phyloP scores from a whole-genome alignment of 73 alveolate genomes.

The Tetrahymena thermophila region DNA sequence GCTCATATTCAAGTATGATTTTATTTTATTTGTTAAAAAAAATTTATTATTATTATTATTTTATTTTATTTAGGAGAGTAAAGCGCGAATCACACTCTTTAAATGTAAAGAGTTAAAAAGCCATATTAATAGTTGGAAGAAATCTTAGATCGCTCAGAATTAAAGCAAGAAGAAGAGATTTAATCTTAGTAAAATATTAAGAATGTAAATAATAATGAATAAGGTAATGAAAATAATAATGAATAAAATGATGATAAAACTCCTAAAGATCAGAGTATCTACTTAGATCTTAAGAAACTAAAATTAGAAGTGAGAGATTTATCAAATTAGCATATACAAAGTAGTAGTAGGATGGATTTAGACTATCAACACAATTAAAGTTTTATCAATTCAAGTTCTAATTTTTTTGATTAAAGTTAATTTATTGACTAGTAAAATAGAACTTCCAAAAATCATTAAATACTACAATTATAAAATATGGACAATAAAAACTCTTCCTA shows the following conservation, averaged over 20 bases:
- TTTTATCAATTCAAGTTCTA: background rate
- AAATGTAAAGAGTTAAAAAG: background rate
- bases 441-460: background rate
- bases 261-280: background rate
- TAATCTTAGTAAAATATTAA: too few species aligned
- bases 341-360: background rate
- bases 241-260: background rate
- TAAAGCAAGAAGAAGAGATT: background rate
- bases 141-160: background rate
- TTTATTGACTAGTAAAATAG: background rate
- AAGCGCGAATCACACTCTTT: background rate
- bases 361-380: background rate
- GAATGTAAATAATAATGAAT: background rate
- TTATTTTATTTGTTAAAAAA: too few species aligned
- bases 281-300: background rate
- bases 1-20: background rate
- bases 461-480: background rate
- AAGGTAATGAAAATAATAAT: background rate
- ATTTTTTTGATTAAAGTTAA: background rate
- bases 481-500: background rate
- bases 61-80: background rate
- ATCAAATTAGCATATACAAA: background rate
- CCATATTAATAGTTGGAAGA: background rate
- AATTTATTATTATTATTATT: too few species aligned
- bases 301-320: background rate